phyloP scores from a whole-genome alignment of 768 basidiomycete species.

The Leccinum longicurvipes region DNA sequence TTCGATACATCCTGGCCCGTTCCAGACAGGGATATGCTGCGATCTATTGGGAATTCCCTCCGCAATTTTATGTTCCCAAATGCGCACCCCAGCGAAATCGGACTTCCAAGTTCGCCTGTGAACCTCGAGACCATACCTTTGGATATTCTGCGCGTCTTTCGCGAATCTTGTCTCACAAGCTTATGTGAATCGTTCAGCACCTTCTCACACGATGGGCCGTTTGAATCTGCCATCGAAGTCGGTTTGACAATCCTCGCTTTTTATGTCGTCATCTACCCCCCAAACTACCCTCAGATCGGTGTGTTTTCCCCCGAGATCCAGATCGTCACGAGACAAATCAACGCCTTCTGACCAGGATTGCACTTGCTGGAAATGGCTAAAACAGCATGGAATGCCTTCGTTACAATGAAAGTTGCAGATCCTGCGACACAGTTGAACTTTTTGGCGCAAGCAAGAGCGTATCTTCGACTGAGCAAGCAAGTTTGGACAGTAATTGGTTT shows the following conservation, averaged over 20 bases:
- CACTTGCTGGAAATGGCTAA: slow-evolving; percentile 76
- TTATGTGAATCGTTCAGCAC: slow-evolving; percentile 64
- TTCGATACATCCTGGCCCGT: slow-evolving; percentile 41
- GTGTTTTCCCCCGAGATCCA: slow-evolving; percentile 9
- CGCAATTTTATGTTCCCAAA: slow-evolving; percentile 38
- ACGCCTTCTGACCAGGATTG: slow-evolving; percentile 46
- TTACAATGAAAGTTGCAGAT: slow-evolving; percentile 30
- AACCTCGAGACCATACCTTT: slow-evolving; percentile 35
- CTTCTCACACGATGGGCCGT: slow-evolving; percentile 65
- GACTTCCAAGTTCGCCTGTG: slow-evolving; percentile 29
- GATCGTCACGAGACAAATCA: neutral
- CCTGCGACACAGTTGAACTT: slow-evolving; percentile 8
- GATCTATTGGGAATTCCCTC: slow-evolving; percentile 31
- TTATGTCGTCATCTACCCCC: slow-evolving; percentile 69
- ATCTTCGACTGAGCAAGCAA: slow-evolving; percentile 39
- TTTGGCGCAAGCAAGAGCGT: slow-evolving; percentile 32
- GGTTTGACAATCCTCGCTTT: slow-evolving; percentile 62
- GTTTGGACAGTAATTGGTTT: slow-evolving; percentile 49
- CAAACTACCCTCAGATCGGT: slow-evolving; percentile 83
- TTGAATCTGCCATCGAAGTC: slow-evolving; percentile 45
- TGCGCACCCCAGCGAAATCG: slow-evolving; percentile 14
- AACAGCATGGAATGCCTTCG: slow-evolving; percentile 66
- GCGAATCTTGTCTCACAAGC: slow-evolving; percentile 54
- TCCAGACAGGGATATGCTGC: slow-evolving; percentile 18
- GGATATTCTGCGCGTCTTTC: slow-evolving; percentile 42